A percentile compares a stretch with the other conserved stretches of the same genome.
Evolutionary conservation across 2,329 filamentous ascomycete species (phyloP).

Genomic region (Aschersonia sp.): DNA sequence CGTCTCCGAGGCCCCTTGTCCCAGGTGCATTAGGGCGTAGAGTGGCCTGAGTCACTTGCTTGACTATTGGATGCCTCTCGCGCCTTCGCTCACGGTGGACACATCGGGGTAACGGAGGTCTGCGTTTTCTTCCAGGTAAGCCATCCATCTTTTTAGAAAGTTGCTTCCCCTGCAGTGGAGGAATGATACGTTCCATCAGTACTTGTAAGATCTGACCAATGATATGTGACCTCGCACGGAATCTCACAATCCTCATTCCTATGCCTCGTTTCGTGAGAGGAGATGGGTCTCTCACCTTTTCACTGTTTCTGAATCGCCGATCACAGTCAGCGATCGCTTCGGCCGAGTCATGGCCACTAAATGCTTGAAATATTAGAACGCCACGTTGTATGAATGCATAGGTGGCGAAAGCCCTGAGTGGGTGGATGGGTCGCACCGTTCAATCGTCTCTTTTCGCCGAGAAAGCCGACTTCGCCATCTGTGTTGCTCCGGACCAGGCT

Average conservation of each 20-base stretch:
- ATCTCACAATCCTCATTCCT: background rate
- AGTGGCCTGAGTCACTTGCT: background rate
- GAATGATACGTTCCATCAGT: too few relatives aligned
- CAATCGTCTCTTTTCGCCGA: slow-evolving; percentile 79
- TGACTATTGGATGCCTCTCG: background rate
- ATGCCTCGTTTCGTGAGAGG: background rate
- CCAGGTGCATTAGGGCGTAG: background rate
- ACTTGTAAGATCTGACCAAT: too few relatives aligned
- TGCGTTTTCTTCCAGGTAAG: slow-evolving; percentile 74
- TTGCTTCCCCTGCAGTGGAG: slow-evolving; percentile 50
- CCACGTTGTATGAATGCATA: slow-evolving; percentile 2
- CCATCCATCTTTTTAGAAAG: slow-evolving; percentile 87
- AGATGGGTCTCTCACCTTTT: slow-evolving; percentile 49
- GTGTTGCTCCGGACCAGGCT: slow-evolving; percentile 88
- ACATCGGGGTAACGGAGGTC: slow-evolving; percentile 80
- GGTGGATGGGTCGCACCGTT: slow-evolving; percentile 53
- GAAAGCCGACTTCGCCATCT: slow-evolving; percentile 78
- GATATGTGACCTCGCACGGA: background rate
- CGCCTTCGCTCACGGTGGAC: slow-evolving; percentile 16
- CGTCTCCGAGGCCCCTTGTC: background rate
- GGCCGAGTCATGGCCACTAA: slow-evolving; percentile 96
- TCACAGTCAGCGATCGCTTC: slow-evolving; percentile 75
- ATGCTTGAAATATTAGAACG: background rate
- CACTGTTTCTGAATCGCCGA: slow-evolving; percentile 91
- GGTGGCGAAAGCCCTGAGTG: background rate